Conservation (phyloP, 139 green algal species). For the Axilococcus clingmanii region DNA sequence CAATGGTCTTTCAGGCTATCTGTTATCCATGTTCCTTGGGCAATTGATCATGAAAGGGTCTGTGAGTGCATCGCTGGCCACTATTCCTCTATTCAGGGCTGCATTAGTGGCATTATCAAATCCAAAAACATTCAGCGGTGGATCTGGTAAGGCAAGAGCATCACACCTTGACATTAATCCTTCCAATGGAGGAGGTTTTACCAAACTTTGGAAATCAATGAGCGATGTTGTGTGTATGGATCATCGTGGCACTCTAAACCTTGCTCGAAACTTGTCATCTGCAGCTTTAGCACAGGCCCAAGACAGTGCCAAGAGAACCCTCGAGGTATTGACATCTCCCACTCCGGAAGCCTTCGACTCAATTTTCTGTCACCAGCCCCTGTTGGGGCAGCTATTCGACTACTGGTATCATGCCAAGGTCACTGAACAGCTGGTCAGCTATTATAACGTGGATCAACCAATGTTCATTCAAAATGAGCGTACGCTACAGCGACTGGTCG, state of each 20-base stretch:
- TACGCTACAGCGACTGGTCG: background rate
- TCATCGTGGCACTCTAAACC: constrained; percentile 49
- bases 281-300: constrained; percentile 22
- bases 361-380: constrained; percentile 23
- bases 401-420: constrained; percentile 44
- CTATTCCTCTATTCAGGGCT: constrained; percentile 46
- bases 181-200: no score
- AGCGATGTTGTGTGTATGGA: constrained; percentile 52
- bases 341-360: constrained; percentile 44
- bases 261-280: constrained; percentile 32
- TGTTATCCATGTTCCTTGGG: constrained; percentile 45
- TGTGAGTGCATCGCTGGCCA: no score
- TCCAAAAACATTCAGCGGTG: constrained; percentile 21
- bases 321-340: constrained; percentile 5
- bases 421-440: no score
- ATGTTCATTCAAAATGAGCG: background rate
- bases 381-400: constrained; percentile 37
- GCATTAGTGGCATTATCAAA: constrained; percentile 38
- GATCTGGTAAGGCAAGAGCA: no score
- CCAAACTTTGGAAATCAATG: background rate
- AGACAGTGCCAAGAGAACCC: constrained; percentile 18
- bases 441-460: background rate
- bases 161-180: no score
- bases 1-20: constrained; percentile 38
- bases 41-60: no score